Base-by-base conservation (phyloP, 106 monocot species). In the Acorus gramineus region DNA sequence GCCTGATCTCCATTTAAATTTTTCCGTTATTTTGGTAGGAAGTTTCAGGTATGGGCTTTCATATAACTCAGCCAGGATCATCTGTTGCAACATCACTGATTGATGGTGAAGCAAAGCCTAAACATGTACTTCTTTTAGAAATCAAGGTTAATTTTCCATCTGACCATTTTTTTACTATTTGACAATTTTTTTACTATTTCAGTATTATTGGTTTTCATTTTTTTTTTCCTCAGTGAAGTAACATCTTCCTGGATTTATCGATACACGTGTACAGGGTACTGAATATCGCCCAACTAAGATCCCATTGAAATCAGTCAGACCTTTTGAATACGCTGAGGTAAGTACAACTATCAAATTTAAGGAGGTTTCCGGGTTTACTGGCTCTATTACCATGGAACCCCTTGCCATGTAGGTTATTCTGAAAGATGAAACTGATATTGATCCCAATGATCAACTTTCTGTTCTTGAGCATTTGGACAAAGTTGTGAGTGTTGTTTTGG, bases 61-160 rank as follows among this genome's bases (percentile, higher is more conserved):
- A 98, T 72, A 92, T 98, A 11, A 88, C 85, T 71, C 98, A 98
- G 57, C 98, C 92, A 66, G 98, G 98, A 7, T 98, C 98, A 12
- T 98, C 98, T 77, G 92, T 98, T 77, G 98, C 98, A 61, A 98
- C 98, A 71, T 98, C 98, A 65, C 56, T 98, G 71, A 98, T 98
- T 79, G 98, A 92, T 71, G 98, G 98, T 45, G 98, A 98, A 73
- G 78, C 98, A 73, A 98, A 98, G 60, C 81, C 98, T 71, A 98
- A 98, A 65, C 92, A 98, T 73, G 72, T 89, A 44, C 81, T 98
- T 65, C 69, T 98, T 12, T 83, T 98, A 57, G 98, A 98, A 79
- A 89, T 98, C 61, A 91, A 98, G 98, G 98, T 91, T 66, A n/a
- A 28, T 28, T 14, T 68, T 57, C 11, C 11, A 55, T 3, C 2